phyloP scores from a whole-genome alignment of 1,284 basidiomycete genomes.

The Gymnopus androsaceus region DNA sequence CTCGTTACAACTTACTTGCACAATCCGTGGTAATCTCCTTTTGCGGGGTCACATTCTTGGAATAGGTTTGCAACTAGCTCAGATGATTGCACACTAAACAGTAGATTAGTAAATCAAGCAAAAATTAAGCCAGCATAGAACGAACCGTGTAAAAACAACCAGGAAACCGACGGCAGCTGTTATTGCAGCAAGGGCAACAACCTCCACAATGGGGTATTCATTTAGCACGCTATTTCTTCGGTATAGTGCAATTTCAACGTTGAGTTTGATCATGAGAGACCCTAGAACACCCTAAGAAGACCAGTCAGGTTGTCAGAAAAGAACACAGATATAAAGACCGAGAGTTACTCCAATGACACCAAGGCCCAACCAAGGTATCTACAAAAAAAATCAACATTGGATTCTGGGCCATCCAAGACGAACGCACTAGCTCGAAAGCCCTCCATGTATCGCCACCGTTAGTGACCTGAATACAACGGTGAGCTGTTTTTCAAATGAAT shows the following conservation, averaged over 20 bases:
- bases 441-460: conserved; percentile 63
- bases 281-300: conserved; percentile 60
- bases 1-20: conserved; percentile 58
- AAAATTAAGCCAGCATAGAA: conserved; percentile 3
- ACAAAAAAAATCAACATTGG: background rate
- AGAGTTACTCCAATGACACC: conserved; percentile 58
- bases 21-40: conserved; percentile 68
- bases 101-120: background rate
- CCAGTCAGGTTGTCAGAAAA: background rate
- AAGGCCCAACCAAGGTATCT: conserved; percentile 69
- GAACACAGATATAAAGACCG: background rate
- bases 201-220: conserved; percentile 67
- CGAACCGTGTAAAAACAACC: conserved; percentile 56
- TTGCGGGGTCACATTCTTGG: conserved; percentile 67
- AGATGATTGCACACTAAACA: conserved; percentile 61
- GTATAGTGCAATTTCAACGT: conserved; percentile 63
- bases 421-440: conserved; percentile 66
- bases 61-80: conserved; percentile 74
- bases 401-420: background rate
- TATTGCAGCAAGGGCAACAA: conserved; percentile 59
- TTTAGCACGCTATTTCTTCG: conserved; percentile 56
- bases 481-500: too few relatives aligned
- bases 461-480: conserved; percentile 53
- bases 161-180: conserved; percentile 71
- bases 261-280: conserved; percentile 63